phyloP scores from a whole-genome alignment of 345 rosid species.

The Pistacia integerrima region DNA sequence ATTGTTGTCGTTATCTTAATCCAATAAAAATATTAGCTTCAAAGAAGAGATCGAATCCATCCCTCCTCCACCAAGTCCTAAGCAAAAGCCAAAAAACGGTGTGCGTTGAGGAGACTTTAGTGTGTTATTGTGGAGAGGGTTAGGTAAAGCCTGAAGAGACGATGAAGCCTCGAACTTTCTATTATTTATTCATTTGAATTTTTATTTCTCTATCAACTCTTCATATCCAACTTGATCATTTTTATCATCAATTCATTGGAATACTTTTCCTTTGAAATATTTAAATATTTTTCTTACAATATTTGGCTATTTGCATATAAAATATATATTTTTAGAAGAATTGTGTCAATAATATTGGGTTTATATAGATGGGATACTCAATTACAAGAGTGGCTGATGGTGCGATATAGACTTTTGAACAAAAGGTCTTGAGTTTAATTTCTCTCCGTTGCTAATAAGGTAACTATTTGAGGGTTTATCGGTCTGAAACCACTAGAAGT shows the following conservation, averaged over 20 bases:
- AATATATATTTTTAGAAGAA: no score
- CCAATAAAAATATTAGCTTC: conserved; percentile 42
- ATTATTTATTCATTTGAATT: conserved; percentile 13
- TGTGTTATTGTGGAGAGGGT: conserved; percentile 7
- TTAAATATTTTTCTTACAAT: no score
- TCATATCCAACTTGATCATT: not conserved
- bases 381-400: no score
- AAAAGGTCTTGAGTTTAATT: no score
- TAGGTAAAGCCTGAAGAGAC: conserved; percentile 27
- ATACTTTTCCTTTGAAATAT: no score
- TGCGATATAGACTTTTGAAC: no score
- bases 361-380: no score
- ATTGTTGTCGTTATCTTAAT: conserved; percentile 40
- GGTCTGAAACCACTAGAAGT: no score
- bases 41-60: conserved; percentile 30
- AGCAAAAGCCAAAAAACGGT: conserved; percentile 21
- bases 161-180: not conserved
- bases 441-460: no score
- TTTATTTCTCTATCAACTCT: not conserved
- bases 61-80: not conserved
- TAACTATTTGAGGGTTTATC: no score
- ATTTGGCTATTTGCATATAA: no score
- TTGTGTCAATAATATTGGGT: no score
- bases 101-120: conserved; percentile 8
- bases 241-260: not conserved